A percentile compares a stretch with the other conserved stretches of the same genome.
phyloP scores from a whole-genome alignment of 768 basidiomycete genomes.

The Tubosaeta sp. region DNA sequence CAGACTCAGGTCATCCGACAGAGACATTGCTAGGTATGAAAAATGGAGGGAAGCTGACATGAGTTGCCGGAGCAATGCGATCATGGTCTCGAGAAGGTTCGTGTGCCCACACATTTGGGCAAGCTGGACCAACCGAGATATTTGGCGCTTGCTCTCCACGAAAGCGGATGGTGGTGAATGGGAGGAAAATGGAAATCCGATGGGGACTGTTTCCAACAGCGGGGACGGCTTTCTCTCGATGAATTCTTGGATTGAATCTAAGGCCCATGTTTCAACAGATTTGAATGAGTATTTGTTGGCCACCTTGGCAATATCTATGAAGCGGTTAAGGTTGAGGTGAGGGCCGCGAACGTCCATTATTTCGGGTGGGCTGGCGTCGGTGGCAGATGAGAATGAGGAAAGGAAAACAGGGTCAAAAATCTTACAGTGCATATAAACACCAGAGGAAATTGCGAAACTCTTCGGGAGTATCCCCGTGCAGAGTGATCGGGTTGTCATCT shows the following conservation, averaged over 20 bases:
- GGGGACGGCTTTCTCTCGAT: slow-evolving; percentile 57
- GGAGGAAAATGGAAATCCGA: slow-evolving; percentile 21
- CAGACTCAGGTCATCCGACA: slow-evolving; percentile 67
- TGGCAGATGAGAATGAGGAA: not conserved
- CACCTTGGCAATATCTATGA: slow-evolving; percentile 61
- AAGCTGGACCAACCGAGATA: slow-evolving; percentile 59
- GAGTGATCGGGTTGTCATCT: slow-evolving; percentile 61
- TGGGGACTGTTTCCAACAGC: slow-evolving; percentile 40
- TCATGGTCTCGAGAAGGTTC: slow-evolving; percentile 56
- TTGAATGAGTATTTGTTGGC: slow-evolving; percentile 75
- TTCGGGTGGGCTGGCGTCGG: slow-evolving; percentile 53
- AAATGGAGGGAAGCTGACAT: slow-evolving; percentile 62
- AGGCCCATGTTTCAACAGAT: slow-evolving; percentile 68
- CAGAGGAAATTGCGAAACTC: slow-evolving; percentile 75
- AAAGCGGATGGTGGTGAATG: slow-evolving; percentile 33
- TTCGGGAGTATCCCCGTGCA: slow-evolving; percentile 56
- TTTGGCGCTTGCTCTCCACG: slow-evolving; percentile 41
- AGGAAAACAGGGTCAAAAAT: not conserved
- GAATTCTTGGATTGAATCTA: slow-evolving; percentile 68
- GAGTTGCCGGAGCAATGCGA: slow-evolving; percentile 52
- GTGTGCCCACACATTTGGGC: slow-evolving; percentile 66
- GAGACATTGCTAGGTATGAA: slow-evolving; percentile 67
- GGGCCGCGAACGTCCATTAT: slow-evolving; percentile 45
- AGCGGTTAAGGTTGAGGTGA: slow-evolving; percentile 46
- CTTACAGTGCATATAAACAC: slow-evolving; percentile 74